A percentile compares a stretch with the other conserved stretches of the same genome.
These are phyloP conservation scores for Hapsidospora chrysogenum DNA, from an alignment of 495 filamentous ascomycete species.

Conservation along the genomic window DNA sequence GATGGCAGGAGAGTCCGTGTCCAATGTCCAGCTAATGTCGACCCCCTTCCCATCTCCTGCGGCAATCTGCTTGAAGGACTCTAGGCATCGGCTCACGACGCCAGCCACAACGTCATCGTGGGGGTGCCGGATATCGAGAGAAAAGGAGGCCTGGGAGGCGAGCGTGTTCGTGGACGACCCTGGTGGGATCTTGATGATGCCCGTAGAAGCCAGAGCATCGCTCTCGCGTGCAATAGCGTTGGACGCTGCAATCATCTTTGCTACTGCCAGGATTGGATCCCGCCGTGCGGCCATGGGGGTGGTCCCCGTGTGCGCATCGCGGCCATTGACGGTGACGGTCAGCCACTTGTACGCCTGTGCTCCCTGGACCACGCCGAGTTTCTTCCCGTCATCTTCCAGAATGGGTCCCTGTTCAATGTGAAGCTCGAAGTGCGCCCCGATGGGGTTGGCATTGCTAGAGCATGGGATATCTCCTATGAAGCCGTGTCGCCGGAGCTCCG, in stretches of 20 bases:
- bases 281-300: conserved; percentile 43
- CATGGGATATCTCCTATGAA: conserved; percentile 45
- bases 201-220: conserved; percentile 50
- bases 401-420: conserved; percentile 74
- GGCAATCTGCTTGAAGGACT: conserved; percentile 41
- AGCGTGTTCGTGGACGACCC: conserved; percentile 57
- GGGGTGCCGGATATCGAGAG: conserved; percentile 52
- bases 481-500: conserved; percentile 51
- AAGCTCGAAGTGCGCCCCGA: conserved; percentile 71
- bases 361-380: conserved; percentile 55
- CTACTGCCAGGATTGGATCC: conserved; percentile 51
- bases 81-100: conserved; percentile 36
- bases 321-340: conserved; percentile 45
- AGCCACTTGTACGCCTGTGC: conserved; percentile 59
- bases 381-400: conserved; percentile 40
- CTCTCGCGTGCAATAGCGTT: conserved; percentile 41
- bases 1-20: conserved; percentile 47
- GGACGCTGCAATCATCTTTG: conserved; percentile 49
- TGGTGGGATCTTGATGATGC: conserved; percentile 48
- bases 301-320: conserved; percentile 61
- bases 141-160: conserved; percentile 50
- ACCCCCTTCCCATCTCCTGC: conserved; percentile 27
- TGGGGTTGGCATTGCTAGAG: conserved; percentile 42
- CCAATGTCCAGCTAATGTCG: conserved; percentile 37
- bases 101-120: conserved; percentile 36